Evolutionary conservation across 2,329 filamentous ascomycete genomes (phyloP).

Genomic region (Leptographium galeiforme): DNA sequence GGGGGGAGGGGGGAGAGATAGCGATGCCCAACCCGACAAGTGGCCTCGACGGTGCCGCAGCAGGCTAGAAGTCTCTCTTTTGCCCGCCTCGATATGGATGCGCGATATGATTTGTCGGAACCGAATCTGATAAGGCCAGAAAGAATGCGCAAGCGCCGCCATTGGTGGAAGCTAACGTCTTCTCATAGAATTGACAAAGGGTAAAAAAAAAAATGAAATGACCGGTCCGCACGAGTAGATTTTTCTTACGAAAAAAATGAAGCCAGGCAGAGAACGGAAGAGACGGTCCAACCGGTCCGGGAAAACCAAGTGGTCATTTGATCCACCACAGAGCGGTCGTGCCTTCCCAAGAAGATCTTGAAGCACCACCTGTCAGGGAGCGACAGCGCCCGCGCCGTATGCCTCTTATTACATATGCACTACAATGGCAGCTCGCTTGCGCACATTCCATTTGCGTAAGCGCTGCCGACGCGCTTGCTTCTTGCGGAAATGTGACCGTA

Average conservation of each 20-base stretch:
- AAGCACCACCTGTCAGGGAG: too few species aligned
- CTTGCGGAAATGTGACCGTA: not conserved
- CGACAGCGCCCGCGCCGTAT: too few species aligned
- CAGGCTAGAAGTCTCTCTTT: not conserved
- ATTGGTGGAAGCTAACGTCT: slow-evolving; percentile 4
- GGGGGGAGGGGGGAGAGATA: not conserved
- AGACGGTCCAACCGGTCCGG: too few species aligned
- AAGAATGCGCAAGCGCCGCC: slow-evolving; percentile 7
- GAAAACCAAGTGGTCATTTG: too few species aligned
- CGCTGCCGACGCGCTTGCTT: not conserved
- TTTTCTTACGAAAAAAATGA: too few species aligned
- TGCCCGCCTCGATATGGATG: not conserved
- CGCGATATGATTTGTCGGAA: not conserved
- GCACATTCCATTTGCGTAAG: not conserved
- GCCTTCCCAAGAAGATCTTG: too few species aligned
- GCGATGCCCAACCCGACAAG: not conserved
- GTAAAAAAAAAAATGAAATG: not conserved
- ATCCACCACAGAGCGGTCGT: too few species aligned
- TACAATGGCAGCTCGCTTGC: not conserved
- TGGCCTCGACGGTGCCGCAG: not conserved
- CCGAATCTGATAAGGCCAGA: slow-evolving; percentile 11
- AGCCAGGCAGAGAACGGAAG: too few species aligned
- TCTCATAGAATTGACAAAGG: slow-evolving; percentile 7
- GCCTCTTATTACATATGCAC: too few species aligned
- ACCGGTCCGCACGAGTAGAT: too few species aligned